Conservation (phyloP, 129 eudicot genomes). For the Tagetes erecta region DNA sequence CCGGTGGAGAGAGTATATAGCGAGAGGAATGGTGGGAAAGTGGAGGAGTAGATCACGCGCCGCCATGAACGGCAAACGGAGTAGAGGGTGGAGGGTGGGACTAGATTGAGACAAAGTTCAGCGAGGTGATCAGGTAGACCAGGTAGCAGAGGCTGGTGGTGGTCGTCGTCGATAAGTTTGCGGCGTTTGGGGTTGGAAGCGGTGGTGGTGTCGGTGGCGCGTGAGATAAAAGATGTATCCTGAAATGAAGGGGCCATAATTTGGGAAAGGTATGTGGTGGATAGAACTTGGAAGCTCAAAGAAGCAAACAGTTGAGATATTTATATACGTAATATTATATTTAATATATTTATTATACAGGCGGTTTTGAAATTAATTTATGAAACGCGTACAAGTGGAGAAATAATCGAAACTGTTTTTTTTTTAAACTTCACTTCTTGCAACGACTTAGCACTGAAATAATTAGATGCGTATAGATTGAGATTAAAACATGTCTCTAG, state of each 20-base stretch:
- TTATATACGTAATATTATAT: neutral
- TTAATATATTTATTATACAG: no score
- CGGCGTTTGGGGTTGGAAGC: conserved; percentile 19
- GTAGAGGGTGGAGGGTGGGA: conserved; percentile 56
- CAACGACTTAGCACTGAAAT: no score
- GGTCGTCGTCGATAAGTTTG: conserved; percentile 15
- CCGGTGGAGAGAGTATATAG: conserved; percentile 43
- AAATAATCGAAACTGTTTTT: no score
- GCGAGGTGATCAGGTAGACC: conserved; percentile 83
- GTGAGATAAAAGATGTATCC: conserved; percentile 19
- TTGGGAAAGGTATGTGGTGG: conserved; percentile 34
- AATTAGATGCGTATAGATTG: no score
- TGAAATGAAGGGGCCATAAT: conserved; percentile 34
- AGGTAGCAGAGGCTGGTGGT: conserved; percentile 45
- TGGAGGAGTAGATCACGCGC: conserved; percentile 49
- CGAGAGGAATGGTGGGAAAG: conserved; percentile 55
- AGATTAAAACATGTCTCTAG: no score
- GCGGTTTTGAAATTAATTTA: no score
- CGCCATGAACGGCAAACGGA: conserved; percentile 79
- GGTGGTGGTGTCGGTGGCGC: conserved; percentile 27
- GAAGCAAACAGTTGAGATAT: conserved; percentile 1
- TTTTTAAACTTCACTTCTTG: no score
- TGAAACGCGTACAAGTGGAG: no score
- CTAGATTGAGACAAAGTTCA: conserved; percentile 51
- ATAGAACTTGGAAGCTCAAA: conserved; percentile 13